phyloP scores from a whole-genome alignment of 2,329 filamentous ascomycete species.

The Neopestalotiopsis rosae region DNA sequence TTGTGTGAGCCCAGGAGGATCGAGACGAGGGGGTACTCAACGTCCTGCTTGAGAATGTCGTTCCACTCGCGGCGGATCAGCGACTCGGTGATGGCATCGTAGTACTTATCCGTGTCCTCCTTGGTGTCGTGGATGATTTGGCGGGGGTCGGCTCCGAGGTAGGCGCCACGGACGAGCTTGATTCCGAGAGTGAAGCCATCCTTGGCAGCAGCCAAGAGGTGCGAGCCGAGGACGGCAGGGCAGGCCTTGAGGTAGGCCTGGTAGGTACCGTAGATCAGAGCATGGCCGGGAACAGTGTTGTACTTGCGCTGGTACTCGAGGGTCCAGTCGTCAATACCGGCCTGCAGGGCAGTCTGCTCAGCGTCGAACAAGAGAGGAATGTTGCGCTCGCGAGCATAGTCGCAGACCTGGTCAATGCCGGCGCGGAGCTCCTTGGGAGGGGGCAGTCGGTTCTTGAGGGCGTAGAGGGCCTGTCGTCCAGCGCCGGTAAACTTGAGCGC shows the following conservation, averaged over 20 bases:
- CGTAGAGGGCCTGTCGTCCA: slow-evolving; percentile 72
- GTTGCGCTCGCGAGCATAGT: slow-evolving; percentile 70
- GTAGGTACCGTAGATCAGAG: slow-evolving; percentile 81
- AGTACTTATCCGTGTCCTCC: slow-evolving; percentile 71
- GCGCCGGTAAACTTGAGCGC: slow-evolving; percentile 83
- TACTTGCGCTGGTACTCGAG: slow-evolving; percentile 77
- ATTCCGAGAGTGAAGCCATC: slow-evolving; percentile 72
- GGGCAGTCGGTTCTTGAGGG: slow-evolving; percentile 65
- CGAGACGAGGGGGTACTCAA: slow-evolving; percentile 60
- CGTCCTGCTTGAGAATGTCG: slow-evolving; percentile 51
- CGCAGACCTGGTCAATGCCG: slow-evolving; percentile 77
- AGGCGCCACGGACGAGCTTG: slow-evolving; percentile 79
- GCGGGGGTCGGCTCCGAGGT: slow-evolving; percentile 72
- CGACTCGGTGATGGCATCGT: slow-evolving; percentile 72
- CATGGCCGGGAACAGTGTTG: slow-evolving; percentile 65
- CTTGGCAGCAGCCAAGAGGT: slow-evolving; percentile 63
- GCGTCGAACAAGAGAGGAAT: slow-evolving; percentile 84
- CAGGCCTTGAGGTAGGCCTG: slow-evolving; percentile 76
- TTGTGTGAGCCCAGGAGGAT: slow-evolving; percentile 87
- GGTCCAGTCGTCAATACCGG: slow-evolving; percentile 82
- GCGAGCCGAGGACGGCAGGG: slow-evolving; percentile 59
- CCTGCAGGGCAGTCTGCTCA: slow-evolving; percentile 80
- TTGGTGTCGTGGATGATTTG: slow-evolving; percentile 76
- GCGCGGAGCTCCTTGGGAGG: slow-evolving; percentile 69
- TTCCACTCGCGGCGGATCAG: slow-evolving; percentile 71